These are phyloP conservation scores for Saccharomycopsis olivae DNA, from an alignment of 805 yeast species.

Conservation along the genomic window DNA sequence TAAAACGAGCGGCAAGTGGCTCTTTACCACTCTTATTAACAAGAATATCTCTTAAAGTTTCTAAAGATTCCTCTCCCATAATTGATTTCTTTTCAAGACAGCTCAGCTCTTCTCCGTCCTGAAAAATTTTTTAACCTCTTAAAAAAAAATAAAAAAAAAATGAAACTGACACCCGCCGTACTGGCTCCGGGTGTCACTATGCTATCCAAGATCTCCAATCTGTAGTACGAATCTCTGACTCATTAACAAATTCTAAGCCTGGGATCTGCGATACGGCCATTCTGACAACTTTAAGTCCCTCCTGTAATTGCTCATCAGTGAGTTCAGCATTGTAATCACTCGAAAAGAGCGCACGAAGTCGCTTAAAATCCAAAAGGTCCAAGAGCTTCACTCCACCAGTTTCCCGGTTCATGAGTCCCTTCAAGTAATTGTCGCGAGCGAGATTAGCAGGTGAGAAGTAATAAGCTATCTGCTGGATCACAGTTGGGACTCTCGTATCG, in stretches of 20 bases:
- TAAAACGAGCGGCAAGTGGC: constrained; percentile 76
- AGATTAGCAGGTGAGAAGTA: constrained; percentile 84
- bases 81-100: background rate
- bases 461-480: constrained; percentile 67
- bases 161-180: too few species aligned
- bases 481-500: constrained; percentile 21
- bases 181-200: too few species aligned
- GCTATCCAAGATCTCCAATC: too few species aligned
- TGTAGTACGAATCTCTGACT: too few species aligned
- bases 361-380: constrained; percentile 58
- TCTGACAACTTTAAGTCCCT: constrained; percentile 31
- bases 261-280: constrained; percentile 28
- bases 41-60: constrained; percentile 62
- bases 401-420: constrained; percentile 62
- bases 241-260: too few species aligned
- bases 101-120: background rate
- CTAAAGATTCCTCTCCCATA: constrained; percentile 28
- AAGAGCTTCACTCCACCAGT: constrained; percentile 62
- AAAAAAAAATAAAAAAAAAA: too few species aligned
- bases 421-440: constrained; percentile 71
- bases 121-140: too few species aligned
- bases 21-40: constrained; percentile 55
- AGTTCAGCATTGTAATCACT: constrained; percentile 41
- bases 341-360: constrained; percentile 47
- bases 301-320: constrained; percentile 37